Conservation (phyloP, 768 basidiomycete species). For the Tulasnella sp. region DNA sequence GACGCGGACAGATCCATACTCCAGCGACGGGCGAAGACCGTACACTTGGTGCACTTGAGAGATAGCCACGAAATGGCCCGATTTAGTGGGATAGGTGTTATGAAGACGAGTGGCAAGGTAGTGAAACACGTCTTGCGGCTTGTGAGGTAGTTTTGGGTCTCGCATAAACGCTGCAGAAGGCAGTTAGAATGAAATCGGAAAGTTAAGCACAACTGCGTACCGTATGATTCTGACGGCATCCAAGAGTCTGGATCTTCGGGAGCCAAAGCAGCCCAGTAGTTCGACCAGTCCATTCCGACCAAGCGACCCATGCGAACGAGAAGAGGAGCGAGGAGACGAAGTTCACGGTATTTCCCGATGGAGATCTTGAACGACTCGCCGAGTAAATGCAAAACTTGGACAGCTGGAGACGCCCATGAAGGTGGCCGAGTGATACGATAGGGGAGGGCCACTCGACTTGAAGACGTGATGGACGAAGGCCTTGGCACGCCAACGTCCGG, state of each 20-base stretch:
- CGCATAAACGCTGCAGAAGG: constrained; percentile 23
- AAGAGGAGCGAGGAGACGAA: constrained; percentile 50
- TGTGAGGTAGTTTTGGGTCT: constrained; percentile 54
- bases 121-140: constrained; percentile 59
- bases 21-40: constrained; percentile 17
- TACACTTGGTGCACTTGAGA: constrained; percentile 11
- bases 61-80: constrained; percentile 6
- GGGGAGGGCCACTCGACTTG: constrained; percentile 9
- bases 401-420: constrained; percentile 34
- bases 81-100: constrained; percentile 1
- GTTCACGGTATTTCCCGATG: constrained; percentile 42
- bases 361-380: constrained; percentile 36
- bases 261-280: constrained; percentile 80
- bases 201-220: constrained; percentile 19
- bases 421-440: constrained; percentile 32
- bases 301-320: constrained; percentile 29
- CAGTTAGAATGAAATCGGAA: not conserved
- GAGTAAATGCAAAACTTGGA: constrained; percentile 51
- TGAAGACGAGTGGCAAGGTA: constrained; percentile 2
- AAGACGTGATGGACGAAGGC: not conserved
- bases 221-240: constrained; percentile 40
- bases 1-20: constrained; percentile 12
- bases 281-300: constrained; percentile 75
- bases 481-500: not conserved
- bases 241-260: constrained; percentile 49